These are phyloP conservation scores for Clitopilus hobsonii DNA, from an alignment of 768 basidiomycete genomes.

Conservation along the genomic window DNA sequence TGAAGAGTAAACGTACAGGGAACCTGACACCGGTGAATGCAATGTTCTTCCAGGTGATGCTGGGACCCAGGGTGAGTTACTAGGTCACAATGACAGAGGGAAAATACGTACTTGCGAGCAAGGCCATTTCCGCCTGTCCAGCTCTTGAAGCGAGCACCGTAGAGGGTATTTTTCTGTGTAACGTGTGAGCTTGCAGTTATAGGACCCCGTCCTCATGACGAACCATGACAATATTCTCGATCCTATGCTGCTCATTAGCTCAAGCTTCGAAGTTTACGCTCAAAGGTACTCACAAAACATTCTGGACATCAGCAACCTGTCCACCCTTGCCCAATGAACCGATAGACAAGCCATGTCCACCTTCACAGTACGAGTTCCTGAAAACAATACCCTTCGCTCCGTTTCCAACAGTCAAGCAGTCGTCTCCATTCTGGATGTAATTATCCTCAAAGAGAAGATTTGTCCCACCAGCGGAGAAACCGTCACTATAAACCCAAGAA, in stretches of 20 bases:
- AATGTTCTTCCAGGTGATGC: conserved; percentile 59
- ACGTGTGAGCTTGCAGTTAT: not conserved
- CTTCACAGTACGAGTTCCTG: conserved; percentile 47
- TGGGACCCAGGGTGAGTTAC: conserved; percentile 12
- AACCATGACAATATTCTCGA: conserved; percentile 44
- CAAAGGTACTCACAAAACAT: conserved; percentile 39
- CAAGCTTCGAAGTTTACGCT: not conserved
- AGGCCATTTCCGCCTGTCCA: conserved; percentile 61
- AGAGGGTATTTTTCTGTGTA: conserved; percentile 42
- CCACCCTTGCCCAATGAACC: conserved; percentile 45
- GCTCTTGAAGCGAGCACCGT: conserved; percentile 65
- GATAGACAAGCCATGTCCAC: conserved; percentile 57
- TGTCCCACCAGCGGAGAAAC: conserved; percentile 52
- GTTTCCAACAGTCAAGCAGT: conserved; percentile 55
- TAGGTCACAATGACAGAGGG: not conserved
- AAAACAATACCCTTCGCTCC: conserved; percentile 53
- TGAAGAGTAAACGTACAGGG: conserved; percentile 33
- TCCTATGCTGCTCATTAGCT: conserved; percentile 17
- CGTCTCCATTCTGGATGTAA: conserved; percentile 54
- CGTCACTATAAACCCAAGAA: not conserved
- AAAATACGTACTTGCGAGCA: conserved; percentile 42
- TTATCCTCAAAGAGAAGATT: conserved; percentile 59
- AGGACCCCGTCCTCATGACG: not conserved
- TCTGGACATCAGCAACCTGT: conserved; percentile 48
- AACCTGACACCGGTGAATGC: conserved; percentile 46